A percentile compares a stretch with the other conserved stretches of the same genome.
Conservation (phyloP, 2,329 filamentous ascomycete species). For the Hirsutella thompsonii region DNA sequence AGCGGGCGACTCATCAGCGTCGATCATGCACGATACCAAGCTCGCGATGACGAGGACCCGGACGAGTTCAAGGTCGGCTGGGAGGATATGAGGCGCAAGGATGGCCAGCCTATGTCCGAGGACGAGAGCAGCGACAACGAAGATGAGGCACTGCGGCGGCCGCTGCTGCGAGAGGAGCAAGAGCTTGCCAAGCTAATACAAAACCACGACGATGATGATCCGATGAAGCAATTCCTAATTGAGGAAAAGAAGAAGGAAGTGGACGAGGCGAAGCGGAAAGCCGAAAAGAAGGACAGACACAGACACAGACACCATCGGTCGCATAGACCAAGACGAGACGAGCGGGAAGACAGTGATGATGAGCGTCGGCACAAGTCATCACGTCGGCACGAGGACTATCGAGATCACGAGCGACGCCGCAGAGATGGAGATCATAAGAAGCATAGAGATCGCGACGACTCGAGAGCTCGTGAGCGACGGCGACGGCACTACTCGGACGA, state of each 20-base stretch:
- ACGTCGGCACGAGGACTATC: slow-evolving; percentile 22
- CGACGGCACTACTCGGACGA: slow-evolving; percentile 4
- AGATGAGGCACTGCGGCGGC: slow-evolving; percentile 28
- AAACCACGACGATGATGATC: slow-evolving; percentile 88
- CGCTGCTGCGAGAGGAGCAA: slow-evolving; percentile 65
- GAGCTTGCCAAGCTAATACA: slow-evolving; percentile 64
- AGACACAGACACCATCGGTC: slow-evolving; percentile 32
- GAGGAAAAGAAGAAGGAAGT: slow-evolving; percentile 88
- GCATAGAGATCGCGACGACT: slow-evolving; percentile 15
- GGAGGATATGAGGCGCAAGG: slow-evolving; percentile 43
- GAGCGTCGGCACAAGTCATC: slow-evolving; percentile 19
- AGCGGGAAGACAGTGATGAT: slow-evolving; percentile 15
- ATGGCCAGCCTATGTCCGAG: slow-evolving; percentile 30
- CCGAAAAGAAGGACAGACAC: slow-evolving; percentile 35
- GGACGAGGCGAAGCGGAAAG: slow-evolving; percentile 47
- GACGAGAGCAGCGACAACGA: slow-evolving; percentile 33
- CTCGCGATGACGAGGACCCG: slow-evolving; percentile 62
- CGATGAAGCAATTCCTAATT: slow-evolving; percentile 87
- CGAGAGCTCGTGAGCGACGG: slow-evolving; percentile 11
- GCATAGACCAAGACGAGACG: background rate
- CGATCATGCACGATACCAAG: slow-evolving; percentile 87
- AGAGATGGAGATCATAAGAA: slow-evolving; percentile 1
- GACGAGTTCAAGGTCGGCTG: slow-evolving; percentile 46
- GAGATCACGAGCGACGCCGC: slow-evolving; percentile 12
- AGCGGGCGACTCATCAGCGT: slow-evolving; percentile 71